Evolutionary conservation across 176 grass and related monocot genomes (phyloP).

Genomic region (Miscanthus lutarioriparius): DNA sequence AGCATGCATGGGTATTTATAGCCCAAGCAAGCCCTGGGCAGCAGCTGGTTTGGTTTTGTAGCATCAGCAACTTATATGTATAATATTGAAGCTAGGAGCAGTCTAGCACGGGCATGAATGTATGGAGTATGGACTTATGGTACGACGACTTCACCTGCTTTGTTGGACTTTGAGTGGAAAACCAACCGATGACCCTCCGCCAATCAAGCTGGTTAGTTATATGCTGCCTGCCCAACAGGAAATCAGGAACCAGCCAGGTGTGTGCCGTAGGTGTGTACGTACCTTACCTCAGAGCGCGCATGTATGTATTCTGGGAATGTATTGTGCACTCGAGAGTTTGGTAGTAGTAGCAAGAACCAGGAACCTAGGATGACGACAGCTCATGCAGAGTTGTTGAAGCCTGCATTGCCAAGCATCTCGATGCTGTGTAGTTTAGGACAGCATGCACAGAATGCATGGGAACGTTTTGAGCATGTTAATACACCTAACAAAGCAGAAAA

Average conservation of each 20-base stretch:
- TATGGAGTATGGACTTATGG: neutral
- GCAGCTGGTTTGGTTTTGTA: neutral
- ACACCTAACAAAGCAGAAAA: neutral
- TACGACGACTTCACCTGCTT: neutral
- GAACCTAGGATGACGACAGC: neutral
- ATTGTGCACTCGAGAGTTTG: neutral
- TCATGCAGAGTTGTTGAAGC: neutral
- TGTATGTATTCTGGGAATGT: neutral
- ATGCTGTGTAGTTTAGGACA: neutral
- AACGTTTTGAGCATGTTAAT: neutral
- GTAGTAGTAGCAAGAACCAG: neutral
- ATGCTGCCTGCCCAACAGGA: neutral
- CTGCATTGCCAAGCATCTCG: neutral
- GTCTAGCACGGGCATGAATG: neutral
- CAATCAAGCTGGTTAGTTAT: slow-evolving; percentile 4
- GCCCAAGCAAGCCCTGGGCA: neutral
- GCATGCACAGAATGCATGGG: neutral
- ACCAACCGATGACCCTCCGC: neutral
- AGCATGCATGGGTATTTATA: neutral
- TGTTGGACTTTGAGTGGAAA: slow-evolving; percentile 15
- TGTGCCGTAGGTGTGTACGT: neutral
- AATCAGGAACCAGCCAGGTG: neutral
- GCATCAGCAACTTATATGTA: neutral
- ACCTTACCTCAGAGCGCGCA: neutral
- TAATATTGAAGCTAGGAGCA: neutral